These are phyloP conservation scores for Fusarium nelsonii DNA, from an alignment of 2,329 filamentous ascomycete genomes.

Conservation along the genomic window DNA sequence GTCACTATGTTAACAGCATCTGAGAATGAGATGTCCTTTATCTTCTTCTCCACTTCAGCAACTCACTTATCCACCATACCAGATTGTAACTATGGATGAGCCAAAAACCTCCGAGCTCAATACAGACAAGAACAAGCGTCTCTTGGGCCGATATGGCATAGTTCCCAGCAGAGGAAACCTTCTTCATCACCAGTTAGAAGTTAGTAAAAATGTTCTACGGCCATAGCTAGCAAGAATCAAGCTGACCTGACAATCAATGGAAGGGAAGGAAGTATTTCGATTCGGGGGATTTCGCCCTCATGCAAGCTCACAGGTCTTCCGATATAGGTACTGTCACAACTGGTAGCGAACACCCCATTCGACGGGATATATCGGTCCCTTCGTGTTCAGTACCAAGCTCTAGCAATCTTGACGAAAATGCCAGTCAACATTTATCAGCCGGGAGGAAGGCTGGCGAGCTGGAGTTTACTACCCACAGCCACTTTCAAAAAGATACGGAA, in stretches of 20 bases:
- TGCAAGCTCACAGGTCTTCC: conserved; percentile 32
- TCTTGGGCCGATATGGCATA: conserved; percentile 16
- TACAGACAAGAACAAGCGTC: background rate
- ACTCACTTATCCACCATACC: background rate
- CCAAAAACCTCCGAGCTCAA: background rate
- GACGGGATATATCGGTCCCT: conserved; percentile 28
- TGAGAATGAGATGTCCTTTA: background rate
- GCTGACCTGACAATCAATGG: background rate
- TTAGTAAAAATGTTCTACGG: background rate
- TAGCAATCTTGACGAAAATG: conserved; percentile 25
- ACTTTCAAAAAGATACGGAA: conserved; percentile 11
- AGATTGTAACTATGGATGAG: background rate
- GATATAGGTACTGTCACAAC: conserved; percentile 33
- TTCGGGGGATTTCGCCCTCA: conserved; percentile 41
- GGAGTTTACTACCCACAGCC: background rate
- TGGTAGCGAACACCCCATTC: conserved; percentile 33
- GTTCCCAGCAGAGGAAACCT: conserved; percentile 26
- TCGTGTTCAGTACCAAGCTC: conserved; percentile 30
- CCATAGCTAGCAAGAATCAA: background rate
- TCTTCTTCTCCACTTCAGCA: background rate
- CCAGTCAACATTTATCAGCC: background rate
- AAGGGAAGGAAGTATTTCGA: conserved; percentile 40
- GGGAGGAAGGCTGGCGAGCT: background rate
- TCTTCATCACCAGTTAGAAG: conserved; percentile 38
- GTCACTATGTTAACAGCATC: background rate